These are phyloP conservation scores for Naegleria fowleri DNA, from an alignment of 208 protist species.

Conservation along the genomic window DNA sequence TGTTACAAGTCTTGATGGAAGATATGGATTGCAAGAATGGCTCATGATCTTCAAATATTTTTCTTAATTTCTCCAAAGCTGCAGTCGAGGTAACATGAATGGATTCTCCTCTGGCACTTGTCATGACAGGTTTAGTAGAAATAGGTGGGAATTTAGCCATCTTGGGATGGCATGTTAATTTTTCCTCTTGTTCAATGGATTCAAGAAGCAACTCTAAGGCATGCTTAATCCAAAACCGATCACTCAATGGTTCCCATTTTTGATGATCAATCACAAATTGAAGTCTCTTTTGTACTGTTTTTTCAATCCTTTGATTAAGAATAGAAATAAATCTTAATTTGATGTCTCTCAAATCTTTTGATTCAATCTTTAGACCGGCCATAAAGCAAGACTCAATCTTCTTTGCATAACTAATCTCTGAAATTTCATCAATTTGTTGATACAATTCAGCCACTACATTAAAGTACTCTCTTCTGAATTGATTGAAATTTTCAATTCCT, in stretches of 20 bases:
- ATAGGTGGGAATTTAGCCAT: background rate
- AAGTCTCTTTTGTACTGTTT: background rate
- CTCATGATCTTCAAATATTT: background rate
- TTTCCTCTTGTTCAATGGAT: background rate
- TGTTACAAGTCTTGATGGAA: background rate
- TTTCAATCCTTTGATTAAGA: background rate
- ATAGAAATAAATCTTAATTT: background rate
- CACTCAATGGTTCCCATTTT: constrained; percentile 21
- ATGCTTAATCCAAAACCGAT: constrained; percentile 29
- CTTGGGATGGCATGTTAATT: background rate
- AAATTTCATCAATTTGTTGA: background rate
- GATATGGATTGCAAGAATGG: background rate
- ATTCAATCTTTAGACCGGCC: background rate
- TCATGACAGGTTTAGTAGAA: background rate
- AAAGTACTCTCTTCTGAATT: background rate
- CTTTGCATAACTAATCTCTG: background rate
- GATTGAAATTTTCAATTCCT: background rate
- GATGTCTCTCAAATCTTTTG: background rate
- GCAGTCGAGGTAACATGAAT: too few relatives aligned
- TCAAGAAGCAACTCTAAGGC: background rate
- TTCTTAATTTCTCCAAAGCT: background rate
- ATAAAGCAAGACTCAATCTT: constrained; percentile 13
- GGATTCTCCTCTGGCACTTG: too few relatives aligned
- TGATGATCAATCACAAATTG: background rate
- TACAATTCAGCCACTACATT: background rate